A percentile compares a stretch with the other conserved stretches of the same genome.
Evolutionary conservation across 345 rosid species (phyloP).

Genomic region (Erucastrum elatum): DNA sequence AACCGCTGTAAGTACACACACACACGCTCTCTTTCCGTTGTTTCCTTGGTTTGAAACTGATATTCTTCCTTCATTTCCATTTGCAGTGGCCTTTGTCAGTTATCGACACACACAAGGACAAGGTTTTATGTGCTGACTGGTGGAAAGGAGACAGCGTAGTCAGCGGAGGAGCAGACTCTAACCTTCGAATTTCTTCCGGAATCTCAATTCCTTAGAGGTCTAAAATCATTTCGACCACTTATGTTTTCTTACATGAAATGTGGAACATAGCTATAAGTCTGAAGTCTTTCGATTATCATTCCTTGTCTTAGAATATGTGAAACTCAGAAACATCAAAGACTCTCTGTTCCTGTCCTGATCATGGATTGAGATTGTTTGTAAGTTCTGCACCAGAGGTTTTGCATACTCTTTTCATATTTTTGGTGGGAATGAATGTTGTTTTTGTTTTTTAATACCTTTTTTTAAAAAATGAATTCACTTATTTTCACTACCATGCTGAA

Average conservation of each 20-base stretch:
- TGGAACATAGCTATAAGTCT: not conserved
- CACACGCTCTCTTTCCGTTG: not conserved
- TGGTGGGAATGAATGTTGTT: not conserved
- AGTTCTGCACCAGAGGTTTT: slow-evolving; percentile 21
- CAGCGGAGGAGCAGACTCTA: slow-evolving; percentile 90
- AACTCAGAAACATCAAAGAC: slow-evolving; percentile 12
- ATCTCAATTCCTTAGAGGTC: slow-evolving; percentile 55
- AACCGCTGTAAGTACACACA: slow-evolving; percentile 68
- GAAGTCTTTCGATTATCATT: not conserved
- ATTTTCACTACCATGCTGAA: not conserved
- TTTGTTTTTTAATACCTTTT: not conserved
- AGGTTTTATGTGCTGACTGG: slow-evolving; percentile 91
- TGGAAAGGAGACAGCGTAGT: slow-evolving; percentile 80
- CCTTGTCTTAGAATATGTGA: not conserved
- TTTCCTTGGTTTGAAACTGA: not conserved
- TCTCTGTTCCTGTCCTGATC: not conserved
- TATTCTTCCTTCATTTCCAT: slow-evolving; percentile 34
- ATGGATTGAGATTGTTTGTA: slow-evolving; percentile 7
- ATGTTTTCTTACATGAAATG: not conserved
- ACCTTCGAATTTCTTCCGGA: slow-evolving; percentile 71
- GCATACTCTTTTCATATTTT: slow-evolving; percentile 14
- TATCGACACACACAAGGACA: slow-evolving; percentile 77
- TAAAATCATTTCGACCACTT: slow-evolving; percentile 1
- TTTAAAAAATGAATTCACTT: not conserved
- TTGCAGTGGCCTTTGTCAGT: slow-evolving; percentile 94